Base-by-base conservation (phyloP, 1,284 basidiomycete genomes). In the Apiotrichum gamsii region DNA sequence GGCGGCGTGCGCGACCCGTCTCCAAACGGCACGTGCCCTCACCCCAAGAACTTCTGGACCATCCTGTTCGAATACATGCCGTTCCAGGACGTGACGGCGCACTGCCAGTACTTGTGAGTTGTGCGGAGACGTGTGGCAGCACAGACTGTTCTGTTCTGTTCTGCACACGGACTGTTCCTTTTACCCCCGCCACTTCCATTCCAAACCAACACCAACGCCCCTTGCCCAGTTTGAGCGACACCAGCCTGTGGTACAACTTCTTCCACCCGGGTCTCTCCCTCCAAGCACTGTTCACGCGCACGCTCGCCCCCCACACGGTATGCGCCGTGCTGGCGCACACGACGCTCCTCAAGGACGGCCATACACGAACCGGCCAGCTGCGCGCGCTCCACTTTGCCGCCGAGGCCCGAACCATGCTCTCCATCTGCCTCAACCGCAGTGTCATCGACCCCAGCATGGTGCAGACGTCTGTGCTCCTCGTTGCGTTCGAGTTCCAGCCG, bases 401-500 rank as follows among this genome's bases (percentile, higher is more conserved):
- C 6, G 56, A 60, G 16, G 58, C 58, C 13, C 45, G 54, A n/a
- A 45, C 47, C 14, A 59, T 60, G 48, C 51, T 62, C 31, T 49
- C 60, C 25, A 45, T 59, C 30, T 59, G 52, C 24, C 38, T 64
- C 32, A 39, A 49, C 10, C 39, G 54, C 6, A 52, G 57, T 13
- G 51, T 49, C 14, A 40, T 39, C 18, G 60, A 66, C 30, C 48
- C 54, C 0, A 52, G 48, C 0, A 49, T 64, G 30, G 58, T 54
- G 6, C 60, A 62, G 36, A 59, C 62, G 3, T 56, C 60, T 0
- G 37, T 66, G 14, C 44, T 66, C 4, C 40, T 66, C 21, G 55
- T 52, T 19, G 50, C 53, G 4, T 64, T 64, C 43, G 64, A 66
- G 45, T 54, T 58, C 18, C 57, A 56, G 35, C 64, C 64, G 0